Evolutionary conservation across 164 flowering plant species (phyloP).

Genomic region (Santalum album): DNA sequence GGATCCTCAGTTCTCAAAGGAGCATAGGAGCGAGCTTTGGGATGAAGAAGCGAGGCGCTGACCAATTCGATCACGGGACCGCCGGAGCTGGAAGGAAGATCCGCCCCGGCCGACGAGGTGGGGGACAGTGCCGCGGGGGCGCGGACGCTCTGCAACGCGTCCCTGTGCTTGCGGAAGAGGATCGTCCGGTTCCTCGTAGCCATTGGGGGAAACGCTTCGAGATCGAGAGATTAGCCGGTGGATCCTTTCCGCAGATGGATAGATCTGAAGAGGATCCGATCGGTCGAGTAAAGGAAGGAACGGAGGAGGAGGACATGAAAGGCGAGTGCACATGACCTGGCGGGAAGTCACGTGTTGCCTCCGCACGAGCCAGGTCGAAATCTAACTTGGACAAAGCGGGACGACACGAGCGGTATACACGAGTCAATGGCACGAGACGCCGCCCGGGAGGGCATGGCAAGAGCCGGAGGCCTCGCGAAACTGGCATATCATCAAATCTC

Average conservation of each 20-base stretch:
- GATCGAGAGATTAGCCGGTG: background rate
- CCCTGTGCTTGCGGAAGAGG: slow-evolving; percentile 56
- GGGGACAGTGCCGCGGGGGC: slow-evolving; percentile 23
- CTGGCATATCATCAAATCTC: no score
- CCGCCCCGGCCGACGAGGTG: slow-evolving; percentile 19
- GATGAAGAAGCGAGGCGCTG: slow-evolving; percentile 35
- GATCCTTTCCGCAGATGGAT: no score
- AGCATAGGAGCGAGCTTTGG: slow-evolving; percentile 32
- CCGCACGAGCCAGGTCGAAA: no score
- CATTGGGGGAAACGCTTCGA: slow-evolving; percentile 24
- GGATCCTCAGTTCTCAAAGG: slow-evolving; percentile 72
- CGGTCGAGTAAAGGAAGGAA: background rate
- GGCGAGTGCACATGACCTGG: background rate
- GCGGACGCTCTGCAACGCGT: slow-evolving; percentile 70
- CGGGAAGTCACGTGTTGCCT: slow-evolving; percentile 12
- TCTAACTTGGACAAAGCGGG: no score
- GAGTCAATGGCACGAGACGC: no score
- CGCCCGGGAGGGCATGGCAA: no score
- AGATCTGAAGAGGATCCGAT: background rate
- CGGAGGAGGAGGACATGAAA: background rate
- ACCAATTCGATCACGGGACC: slow-evolving; percentile 51
- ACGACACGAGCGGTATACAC: no score
- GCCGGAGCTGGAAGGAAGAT: slow-evolving; percentile 24
- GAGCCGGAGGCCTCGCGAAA: no score
- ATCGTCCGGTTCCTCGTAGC: slow-evolving; percentile 70